These are phyloP conservation scores for Circinella umbellata DNA, from an alignment of 371 early-diverging fungal genomes.

Conservation along the genomic window DNA sequence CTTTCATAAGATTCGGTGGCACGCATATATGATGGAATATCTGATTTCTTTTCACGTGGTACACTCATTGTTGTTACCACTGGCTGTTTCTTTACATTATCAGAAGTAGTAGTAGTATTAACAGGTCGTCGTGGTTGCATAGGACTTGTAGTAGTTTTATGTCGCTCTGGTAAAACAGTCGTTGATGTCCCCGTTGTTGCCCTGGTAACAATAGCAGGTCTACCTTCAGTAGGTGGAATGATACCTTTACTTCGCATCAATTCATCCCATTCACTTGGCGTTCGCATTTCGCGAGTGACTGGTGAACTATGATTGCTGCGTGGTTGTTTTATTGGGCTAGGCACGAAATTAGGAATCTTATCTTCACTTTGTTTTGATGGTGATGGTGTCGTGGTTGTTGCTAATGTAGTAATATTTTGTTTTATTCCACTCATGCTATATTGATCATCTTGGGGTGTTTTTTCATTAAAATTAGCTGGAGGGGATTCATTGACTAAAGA, in stretches of 20 bases:
- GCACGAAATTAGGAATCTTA: not conserved
- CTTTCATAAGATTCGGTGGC: conserved; percentile 22
- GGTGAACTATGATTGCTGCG: not conserved
- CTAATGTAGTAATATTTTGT: not conserved
- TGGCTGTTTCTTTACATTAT: no score
- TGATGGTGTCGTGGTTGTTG: not conserved
- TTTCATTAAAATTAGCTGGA: conserved; percentile 14
- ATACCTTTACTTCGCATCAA: not conserved
- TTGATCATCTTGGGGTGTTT: conserved; percentile 17
- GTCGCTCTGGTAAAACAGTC: not conserved
- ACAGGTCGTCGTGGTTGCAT: no score
- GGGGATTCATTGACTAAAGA: conserved; percentile 25
- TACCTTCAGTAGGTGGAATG: not conserved
- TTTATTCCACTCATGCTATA: not conserved
- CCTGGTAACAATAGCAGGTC: not conserved
- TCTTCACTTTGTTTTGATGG: not conserved
- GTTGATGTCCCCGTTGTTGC: not conserved
- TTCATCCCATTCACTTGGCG: conserved; percentile 5
- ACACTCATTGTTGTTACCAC: not conserved
- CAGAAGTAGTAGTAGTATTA: no score
- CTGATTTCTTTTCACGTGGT: not conserved
- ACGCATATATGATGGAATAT: conserved; percentile 25
- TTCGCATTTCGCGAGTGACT: not conserved
- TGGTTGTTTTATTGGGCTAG: not conserved
- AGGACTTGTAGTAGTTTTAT: not conserved